A percentile compares a stretch with the other conserved stretches of the same genome.
phyloP scores from a whole-genome alignment of 192 early-diverging fungal species.

The Lobulomyces angularis region DNA sequence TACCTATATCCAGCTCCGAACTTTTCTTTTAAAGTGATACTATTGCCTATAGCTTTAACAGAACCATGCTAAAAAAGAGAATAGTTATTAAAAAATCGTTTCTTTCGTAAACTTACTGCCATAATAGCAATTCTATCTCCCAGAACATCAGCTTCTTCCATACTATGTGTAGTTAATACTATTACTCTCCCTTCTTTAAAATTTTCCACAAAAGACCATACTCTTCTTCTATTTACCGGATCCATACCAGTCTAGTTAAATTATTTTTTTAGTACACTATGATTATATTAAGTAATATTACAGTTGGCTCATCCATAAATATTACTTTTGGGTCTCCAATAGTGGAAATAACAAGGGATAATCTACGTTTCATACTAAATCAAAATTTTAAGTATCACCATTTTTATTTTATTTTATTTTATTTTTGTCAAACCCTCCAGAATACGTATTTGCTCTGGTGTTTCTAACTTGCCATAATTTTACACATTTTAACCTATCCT shows the following conservation, averaged over 20 bases:
- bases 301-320: conserved; percentile 26
- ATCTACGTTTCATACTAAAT: conserved; percentile 63
- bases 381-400: too few relatives aligned
- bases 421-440: conserved; percentile 43
- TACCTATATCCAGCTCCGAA: conserved; percentile 45
- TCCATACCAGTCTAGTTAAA: conserved; percentile 71
- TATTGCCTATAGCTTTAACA: too few relatives aligned
- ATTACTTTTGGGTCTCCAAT: conserved; percentile 60
- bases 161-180: conserved; percentile 56
- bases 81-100: too few relatives aligned
- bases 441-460: conserved; percentile 50
- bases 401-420: too few relatives aligned
- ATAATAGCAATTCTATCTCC: conserved; percentile 61
- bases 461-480: conserved; percentile 52
- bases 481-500: conserved; percentile 58
- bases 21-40: conserved; percentile 59
- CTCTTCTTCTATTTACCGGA: conserved; percentile 63
- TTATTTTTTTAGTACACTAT: too few relatives aligned
- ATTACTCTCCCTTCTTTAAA: conserved; percentile 63
- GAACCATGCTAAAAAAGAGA: too few relatives aligned
- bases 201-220: conserved; percentile 66
- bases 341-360: conserved; percentile 58
- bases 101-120: too few relatives aligned
- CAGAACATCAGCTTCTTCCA: conserved; percentile 55
- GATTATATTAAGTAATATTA: too few relatives aligned